Evolutionary conservation across 106 monocot genomes (phyloP).

Genomic region (Cymbidium sinense): DNA sequence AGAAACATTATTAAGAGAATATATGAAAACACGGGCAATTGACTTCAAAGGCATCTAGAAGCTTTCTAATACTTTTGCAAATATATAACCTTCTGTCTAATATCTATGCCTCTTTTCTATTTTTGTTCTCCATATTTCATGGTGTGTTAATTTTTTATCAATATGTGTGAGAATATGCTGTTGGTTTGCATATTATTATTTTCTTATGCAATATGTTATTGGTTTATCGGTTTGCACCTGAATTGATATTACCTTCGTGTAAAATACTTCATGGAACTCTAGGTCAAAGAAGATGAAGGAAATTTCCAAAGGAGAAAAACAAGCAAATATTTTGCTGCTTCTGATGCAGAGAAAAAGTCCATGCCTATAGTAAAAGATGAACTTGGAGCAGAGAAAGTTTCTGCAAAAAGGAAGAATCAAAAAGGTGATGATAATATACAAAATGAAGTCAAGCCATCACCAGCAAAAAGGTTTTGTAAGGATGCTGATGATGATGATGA

Average conservation of each 20-base stretch:
- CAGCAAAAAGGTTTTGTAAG: conserved; percentile 34
- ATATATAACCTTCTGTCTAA: neutral
- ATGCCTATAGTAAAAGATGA: conserved; percentile 24
- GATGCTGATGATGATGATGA: conserved; percentile 45
- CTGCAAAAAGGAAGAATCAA: conserved; percentile 51
- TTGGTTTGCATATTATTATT: neutral
- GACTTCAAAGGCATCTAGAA: too few species aligned
- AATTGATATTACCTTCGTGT: neutral
- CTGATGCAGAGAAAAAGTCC: conserved; percentile 20
- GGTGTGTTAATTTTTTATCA: neutral
- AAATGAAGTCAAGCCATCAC: conserved; percentile 27
- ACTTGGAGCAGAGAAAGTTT: conserved; percentile 14
- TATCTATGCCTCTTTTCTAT: neutral
- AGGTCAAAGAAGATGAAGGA: conserved; percentile 38
- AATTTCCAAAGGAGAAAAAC: conserved; percentile 62
- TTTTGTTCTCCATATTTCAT: neutral
- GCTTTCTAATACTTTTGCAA: neutral
- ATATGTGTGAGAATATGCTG: neutral
- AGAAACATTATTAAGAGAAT: neutral
- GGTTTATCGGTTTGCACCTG: neutral
- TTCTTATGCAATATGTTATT: neutral
- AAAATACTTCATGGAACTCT: neutral
- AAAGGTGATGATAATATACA: conserved; percentile 16
- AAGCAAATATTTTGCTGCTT: conserved; percentile 71
- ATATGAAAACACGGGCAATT: too few species aligned